Percentiles rank a stretch among this genome's conserved stretches.
Evolutionary conservation across 2,329 filamentous ascomycete species (phyloP).

Genomic region (Cercospora sp.): DNA sequence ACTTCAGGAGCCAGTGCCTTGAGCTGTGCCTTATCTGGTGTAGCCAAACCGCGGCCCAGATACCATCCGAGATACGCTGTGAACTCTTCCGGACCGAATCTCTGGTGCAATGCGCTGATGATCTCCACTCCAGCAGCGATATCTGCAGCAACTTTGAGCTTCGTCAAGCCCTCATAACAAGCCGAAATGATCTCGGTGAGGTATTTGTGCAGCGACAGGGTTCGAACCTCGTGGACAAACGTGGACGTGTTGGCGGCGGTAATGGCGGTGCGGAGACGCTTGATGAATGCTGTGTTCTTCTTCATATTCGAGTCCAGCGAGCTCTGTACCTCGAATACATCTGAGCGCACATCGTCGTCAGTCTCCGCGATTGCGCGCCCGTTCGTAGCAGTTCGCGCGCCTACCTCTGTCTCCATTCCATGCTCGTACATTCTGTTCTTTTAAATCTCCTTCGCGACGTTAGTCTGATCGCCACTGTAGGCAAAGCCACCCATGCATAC

Average conservation of each 20-base stretch:
- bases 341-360: constrained; percentile 47
- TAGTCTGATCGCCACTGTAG: constrained; percentile 6
- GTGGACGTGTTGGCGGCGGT: constrained; percentile 75
- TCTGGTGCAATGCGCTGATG: constrained; percentile 90
- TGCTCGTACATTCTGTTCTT: constrained; percentile 79
- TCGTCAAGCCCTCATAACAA: constrained; percentile 90
- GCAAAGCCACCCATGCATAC: constrained; percentile 34
- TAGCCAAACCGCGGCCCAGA: constrained; percentile 84
- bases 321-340: constrained; percentile 72
- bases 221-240: constrained; percentile 86
- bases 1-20: constrained; percentile 78
- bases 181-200: constrained; percentile 95
- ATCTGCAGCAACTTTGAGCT: constrained; percentile 86
- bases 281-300: constrained; percentile 98
- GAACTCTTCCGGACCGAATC: constrained; percentile 87
- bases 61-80: constrained; percentile 91
- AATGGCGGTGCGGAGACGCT: constrained; percentile 86
- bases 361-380: not conserved
- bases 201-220: constrained; percentile 91
- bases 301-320: constrained; percentile 93
- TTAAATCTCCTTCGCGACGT: constrained; percentile 71
- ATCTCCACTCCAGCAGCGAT: constrained; percentile 90
- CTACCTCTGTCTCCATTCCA: constrained; percentile 88
- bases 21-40: constrained; percentile 79
- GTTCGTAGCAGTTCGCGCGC: constrained; percentile 24